A percentile compares a stretch with the other conserved stretches of the same genome.
Conservation (phyloP, 1,139 yeast species). For the Yamadazyma buinensis region DNA sequence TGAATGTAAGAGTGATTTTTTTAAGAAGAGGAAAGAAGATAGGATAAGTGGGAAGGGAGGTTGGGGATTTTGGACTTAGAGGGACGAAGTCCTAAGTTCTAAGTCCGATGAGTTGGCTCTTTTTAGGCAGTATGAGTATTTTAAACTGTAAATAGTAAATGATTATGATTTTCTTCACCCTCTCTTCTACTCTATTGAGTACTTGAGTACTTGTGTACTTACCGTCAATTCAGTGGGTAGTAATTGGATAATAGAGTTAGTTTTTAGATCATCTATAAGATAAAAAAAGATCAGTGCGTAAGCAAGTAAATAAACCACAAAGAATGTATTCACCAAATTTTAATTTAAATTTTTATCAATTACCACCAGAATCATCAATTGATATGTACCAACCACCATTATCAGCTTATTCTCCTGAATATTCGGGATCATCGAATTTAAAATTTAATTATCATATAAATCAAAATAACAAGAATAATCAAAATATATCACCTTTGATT, state of each 20-base stretch:
- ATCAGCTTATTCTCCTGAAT: constrained; percentile 49
- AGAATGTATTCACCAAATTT: constrained; percentile 16
- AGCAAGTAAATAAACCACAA: too few relatives aligned
- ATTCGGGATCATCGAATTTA: constrained; percentile 47
- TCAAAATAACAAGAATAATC: constrained; percentile 11
- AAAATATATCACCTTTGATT: constrained; percentile 23
- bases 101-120: too few relatives aligned
- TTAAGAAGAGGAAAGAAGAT: constrained; percentile 37
- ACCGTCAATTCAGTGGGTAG: too few relatives aligned
- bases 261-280: not conserved
- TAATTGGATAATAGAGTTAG: not conserved
- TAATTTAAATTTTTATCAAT: constrained; percentile 11
- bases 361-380: constrained; percentile 11
- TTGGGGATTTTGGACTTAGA: constrained; percentile 42
- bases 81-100: too few relatives aligned
- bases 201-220: too few relatives aligned
- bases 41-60: constrained; percentile 39
- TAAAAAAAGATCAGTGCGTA: not conserved
- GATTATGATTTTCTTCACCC: too few relatives aligned
- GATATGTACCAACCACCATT: constrained; percentile 47
- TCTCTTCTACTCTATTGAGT: too few relatives aligned
- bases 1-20: constrained; percentile 88
- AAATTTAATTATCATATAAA: constrained; percentile 6
- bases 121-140: too few relatives aligned
- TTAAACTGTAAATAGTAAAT: too few relatives aligned